Evolutionary conservation across 1,284 basidiomycete genomes (phyloP).

Genomic region (Papiliotrema laurentii): DNA sequence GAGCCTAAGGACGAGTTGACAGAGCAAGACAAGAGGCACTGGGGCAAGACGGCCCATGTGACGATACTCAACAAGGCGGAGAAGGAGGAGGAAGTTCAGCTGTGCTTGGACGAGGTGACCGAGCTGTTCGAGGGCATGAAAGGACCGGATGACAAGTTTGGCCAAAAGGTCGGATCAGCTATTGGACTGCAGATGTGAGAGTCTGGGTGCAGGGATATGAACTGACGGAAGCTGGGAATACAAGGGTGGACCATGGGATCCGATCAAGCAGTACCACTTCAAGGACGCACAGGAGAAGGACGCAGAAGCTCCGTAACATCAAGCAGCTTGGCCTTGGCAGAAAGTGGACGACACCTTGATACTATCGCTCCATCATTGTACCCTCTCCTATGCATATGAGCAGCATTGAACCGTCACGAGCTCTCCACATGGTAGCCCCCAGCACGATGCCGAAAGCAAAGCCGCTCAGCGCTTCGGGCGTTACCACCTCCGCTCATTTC

Average conservation of each 20-base stretch:
- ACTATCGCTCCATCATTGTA: no score
- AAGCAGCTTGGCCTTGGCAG: no score
- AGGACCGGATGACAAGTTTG: conserved; percentile 9
- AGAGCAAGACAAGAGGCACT: conserved; percentile 22
- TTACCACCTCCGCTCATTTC: no score
- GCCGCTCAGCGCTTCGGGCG: no score
- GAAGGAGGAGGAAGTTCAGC: conserved; percentile 15
- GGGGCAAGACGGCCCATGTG: conserved; percentile 23
- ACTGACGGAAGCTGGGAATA: conserved; percentile 6
- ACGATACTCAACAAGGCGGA: conserved; percentile 24
- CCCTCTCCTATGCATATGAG: no score
- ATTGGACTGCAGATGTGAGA: conserved; percentile 14
- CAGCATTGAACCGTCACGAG: no score
- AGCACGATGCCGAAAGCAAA: no score
- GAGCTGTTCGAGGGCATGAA: conserved; percentile 17
- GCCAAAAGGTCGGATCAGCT: conserved; percentile 8
- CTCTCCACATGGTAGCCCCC: no score
- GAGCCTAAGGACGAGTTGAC: conserved; percentile 17
- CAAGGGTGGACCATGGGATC: conserved; percentile 3
- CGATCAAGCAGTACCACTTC: conserved; percentile 1
- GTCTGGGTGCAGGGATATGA: neutral
- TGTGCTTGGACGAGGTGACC: conserved; percentile 18
- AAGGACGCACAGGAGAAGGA: no score
- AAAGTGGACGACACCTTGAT: no score
- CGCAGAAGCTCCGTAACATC: no score